Evolutionary conservation across 2,329 filamentous ascomycete species (phyloP), one percentile per base, ranked within the genome.

Genomic region (Trichophyton mentagrophytes): DNA sequence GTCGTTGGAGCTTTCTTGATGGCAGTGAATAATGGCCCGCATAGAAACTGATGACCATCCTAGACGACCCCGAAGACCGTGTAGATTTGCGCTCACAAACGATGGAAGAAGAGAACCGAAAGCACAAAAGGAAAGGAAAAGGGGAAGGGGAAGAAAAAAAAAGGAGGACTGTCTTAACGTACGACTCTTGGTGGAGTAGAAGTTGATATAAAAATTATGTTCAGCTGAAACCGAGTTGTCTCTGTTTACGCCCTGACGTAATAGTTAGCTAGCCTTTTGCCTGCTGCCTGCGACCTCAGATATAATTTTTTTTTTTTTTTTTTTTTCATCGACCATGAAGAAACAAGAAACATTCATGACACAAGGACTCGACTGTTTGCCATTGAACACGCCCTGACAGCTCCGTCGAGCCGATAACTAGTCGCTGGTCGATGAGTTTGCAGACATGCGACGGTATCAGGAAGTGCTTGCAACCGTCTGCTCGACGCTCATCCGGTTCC

Each of bases 401-500:
- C 25, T 47, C 30, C 9, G 22, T 44, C 13, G 46, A 49, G 57
- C 30, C 25, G 40, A 59, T 15, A 40, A 42, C 27, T 30, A 38
- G 27, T 42, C 42, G 57, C 46, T 51, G 46, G 27, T 11, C 30
- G 51, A 55, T 55, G 51, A 55, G 27, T n/a, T 58, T 42, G 36
- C 40, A 63, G 61, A 44, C 22, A 76, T 76, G 73, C 67, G 64
- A 46, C 70, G 68, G 36, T 61, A 70, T 30, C 69, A 64, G 63
- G 69, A 68, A n/a, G 63, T 69, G 53, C 65, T 68, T 30, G 69
- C 70, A 17, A 69, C 67, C n/a, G 66, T 67, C 33, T 76, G 70
- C 66, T 77, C 76, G 8, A 63, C 68, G 11, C 61, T 71, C 38
- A 65, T 75, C 57, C 69, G 76, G 49, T 44, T 76, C 15, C 62